phyloP scores from a whole-genome alignment of 2,329 filamentous ascomycete genomes.

The Colletotrichum cuscutae region DNA sequence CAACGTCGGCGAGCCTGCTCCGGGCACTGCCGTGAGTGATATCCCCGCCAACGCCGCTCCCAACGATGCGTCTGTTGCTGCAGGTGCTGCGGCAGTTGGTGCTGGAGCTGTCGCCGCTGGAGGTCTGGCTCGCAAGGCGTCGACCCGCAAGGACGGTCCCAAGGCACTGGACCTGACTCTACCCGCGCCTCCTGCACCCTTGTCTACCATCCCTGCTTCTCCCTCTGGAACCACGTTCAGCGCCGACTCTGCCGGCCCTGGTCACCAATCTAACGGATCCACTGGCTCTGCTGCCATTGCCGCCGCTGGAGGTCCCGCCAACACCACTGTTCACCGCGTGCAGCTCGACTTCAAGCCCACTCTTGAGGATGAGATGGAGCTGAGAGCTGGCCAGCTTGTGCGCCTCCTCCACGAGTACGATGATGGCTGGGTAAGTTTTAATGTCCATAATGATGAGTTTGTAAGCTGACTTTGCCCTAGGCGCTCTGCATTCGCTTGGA shows the following conservation, averaged over 20 bases:
- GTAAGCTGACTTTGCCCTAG: slow-evolving; percentile 57
- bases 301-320: slow-evolving; percentile 68
- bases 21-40: not conserved
- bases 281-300: slow-evolving; percentile 69
- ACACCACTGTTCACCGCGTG: slow-evolving; percentile 83
- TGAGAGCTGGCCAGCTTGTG: slow-evolving; percentile 85
- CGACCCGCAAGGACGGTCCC: slow-evolving; percentile 63
- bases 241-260: slow-evolving; percentile 62
- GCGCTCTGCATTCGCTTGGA: slow-evolving; percentile 92
- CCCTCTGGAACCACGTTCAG: slow-evolving; percentile 73
- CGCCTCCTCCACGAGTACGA: slow-evolving; percentile 95
- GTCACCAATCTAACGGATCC: slow-evolving; percentile 56
- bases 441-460: not conserved
- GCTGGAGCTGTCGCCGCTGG: slow-evolving; percentile 50
- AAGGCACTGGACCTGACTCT: slow-evolving; percentile 66
- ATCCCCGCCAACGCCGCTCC: slow-evolving; percentile 37
- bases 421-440: slow-evolving; percentile 88
- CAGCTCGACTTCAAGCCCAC: slow-evolving; percentile 94
- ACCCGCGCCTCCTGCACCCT: slow-evolving; percentile 42
- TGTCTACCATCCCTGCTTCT: slow-evolving; percentile 59
- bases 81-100: slow-evolving; percentile 38
- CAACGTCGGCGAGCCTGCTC: not conserved
- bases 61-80: slow-evolving; percentile 49
- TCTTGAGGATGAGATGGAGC: slow-evolving; percentile 89
- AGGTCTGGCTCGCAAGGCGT: slow-evolving; percentile 62